Evolutionary conservation across 2,329 filamentous ascomycete species (phyloP).

Genomic region (Zasmidium angulare): DNA sequence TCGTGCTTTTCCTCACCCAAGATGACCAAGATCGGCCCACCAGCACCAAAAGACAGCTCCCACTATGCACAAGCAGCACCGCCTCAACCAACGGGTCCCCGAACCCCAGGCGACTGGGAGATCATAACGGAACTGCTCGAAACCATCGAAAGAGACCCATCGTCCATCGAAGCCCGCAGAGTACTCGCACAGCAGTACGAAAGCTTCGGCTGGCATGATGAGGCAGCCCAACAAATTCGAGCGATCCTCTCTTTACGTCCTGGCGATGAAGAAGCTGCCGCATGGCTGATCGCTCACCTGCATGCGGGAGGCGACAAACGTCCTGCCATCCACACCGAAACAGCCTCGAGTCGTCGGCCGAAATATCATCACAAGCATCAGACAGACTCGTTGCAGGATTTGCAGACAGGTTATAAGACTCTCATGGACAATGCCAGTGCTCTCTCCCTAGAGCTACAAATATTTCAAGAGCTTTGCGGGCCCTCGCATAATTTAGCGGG

Average conservation of each 20-base stretch:
- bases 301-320: neutral
- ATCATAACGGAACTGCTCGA: conserved; percentile 4
- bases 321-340: too few species aligned
- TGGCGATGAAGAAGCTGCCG: neutral
- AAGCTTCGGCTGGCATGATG: conserved; percentile 4
- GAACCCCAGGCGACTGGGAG: neutral
- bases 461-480: conserved; percentile 7
- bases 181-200: conserved; percentile 9
- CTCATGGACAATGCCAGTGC: conserved; percentile 1
- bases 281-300: neutral
- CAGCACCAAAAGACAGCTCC: neutral
- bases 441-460: neutral
- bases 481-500: neutral
- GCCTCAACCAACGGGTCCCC: neutral
- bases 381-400: neutral
- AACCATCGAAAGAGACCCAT: conserved; percentile 4
- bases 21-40: neutral
- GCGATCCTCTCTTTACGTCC: neutral
- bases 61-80: neutral
- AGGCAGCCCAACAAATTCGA: neutral
- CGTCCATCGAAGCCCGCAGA: conserved; percentile 4
- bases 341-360: too few species aligned
- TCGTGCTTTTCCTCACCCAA: too few species aligned
- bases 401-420: neutral
- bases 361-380: neutral